Conservation (phyloP, 2,329 filamentous ascomycete species). For the Pseudogymnoascus sp. region DNA sequence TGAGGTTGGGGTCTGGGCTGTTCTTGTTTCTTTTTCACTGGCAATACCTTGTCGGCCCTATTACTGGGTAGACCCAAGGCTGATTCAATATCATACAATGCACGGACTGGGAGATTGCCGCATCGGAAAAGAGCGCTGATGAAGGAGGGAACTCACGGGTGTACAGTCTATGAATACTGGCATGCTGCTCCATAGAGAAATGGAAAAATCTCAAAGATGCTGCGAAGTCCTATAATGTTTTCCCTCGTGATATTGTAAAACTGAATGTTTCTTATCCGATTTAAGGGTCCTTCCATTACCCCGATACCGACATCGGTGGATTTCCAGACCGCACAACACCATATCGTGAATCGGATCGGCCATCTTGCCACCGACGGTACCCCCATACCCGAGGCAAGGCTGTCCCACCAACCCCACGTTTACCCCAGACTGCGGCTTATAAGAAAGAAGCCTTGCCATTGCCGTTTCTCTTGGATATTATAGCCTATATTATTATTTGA, state of each 20-base stretch:
- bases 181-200: conserved; percentile 28
- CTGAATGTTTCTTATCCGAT: conserved; percentile 7
- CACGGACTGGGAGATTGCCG: conserved; percentile 26
- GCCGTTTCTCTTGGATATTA: background rate
- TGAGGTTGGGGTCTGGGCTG: conserved; percentile 19
- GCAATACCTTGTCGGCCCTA: conserved; percentile 30
- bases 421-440: conserved; percentile 3
- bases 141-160: conserved; percentile 25
- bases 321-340: background rate
- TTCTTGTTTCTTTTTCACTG: conserved; percentile 22
- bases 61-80: conserved; percentile 25
- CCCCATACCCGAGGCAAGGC: conserved; percentile 8
- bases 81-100: conserved; percentile 22
- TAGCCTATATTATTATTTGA: background rate
- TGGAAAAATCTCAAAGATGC: conserved; percentile 25
- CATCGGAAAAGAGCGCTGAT: conserved; percentile 25
- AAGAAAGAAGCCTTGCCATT: background rate
- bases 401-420: conserved; percentile 2
- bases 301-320: background rate
- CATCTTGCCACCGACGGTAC: background rate
- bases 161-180: conserved; percentile 27
- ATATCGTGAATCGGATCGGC: background rate
- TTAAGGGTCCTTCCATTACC: background rate
- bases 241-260: background rate
- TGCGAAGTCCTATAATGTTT: conserved; percentile 17